Evolutionary conservation across 768 basidiomycete species (phyloP), one percentile per base, ranked within the genome.

Genomic region (Collybia sp.): DNA sequence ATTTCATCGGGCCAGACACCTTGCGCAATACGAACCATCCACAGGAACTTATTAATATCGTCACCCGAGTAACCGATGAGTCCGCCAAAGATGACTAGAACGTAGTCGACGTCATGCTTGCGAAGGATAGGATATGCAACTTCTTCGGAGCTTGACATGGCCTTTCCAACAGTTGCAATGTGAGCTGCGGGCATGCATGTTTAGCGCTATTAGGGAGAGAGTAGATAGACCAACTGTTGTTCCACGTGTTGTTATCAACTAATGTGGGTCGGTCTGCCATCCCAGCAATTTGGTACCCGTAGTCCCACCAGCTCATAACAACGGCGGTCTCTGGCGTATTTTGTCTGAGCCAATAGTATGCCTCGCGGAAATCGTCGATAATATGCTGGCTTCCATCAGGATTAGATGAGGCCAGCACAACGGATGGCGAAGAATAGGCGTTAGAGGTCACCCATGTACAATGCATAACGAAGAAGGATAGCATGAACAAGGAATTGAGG

Each of bases 281-380:
- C 34, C 96, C 96, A 34, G 96, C 96, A 59, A 98, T 97, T 66
- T 98, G 95, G 63, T 99, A 98, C 20, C 95, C 96, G 55, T 98
- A 99, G 69, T 98, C 96, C 96, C 96, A 98, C 96, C 96, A 99
- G 50, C 88, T 91, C 93, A 95, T 94, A 18, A 98, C 85, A 30
- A 98, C 94, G 5, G 93, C 83, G 49, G 90, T 85, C 64, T 93
- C 73, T 5, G 86, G 77, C 2, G 96, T 99, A 69, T 98, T 99
- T 69, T 94, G 88, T 43, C 96, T 77, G 40, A 99, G 66, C 96
- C 96, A 99, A 60, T 98, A 97, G 65, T 99, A 98, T 11, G 96
- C 96, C 71, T 98, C 96, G 48, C 96, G 79, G 83, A 97, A 99
- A 64, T 99, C 96, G 59, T 99, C 96, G 57, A 99, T 98, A 58